A percentile compares a stretch with the other conserved stretches of the same genome.
phyloP scores from a whole-genome alignment of 768 basidiomycete genomes.

The Tricholomella constricta region DNA sequence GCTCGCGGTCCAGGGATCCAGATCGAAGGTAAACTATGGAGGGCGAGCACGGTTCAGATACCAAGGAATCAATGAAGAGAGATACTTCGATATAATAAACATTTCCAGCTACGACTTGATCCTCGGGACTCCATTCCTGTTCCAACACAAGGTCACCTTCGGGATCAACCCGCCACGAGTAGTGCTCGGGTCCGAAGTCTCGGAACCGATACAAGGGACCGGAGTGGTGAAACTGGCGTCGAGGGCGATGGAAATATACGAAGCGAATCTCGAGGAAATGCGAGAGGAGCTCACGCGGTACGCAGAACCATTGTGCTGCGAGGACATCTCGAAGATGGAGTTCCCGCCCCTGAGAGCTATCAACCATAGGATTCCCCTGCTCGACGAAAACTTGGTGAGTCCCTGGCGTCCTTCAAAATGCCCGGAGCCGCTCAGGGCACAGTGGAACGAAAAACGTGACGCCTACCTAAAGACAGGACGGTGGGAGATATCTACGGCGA shows the following conservation, averaged over 20 bases:
- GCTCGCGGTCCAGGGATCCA: conserved; percentile 41
- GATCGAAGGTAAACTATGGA: conserved; percentile 33
- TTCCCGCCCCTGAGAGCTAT: conserved; percentile 30
- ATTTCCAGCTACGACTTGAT: conserved; percentile 2
- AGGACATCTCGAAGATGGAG: neutral
- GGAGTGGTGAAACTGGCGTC: neutral
- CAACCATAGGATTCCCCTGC: conserved; percentile 38
- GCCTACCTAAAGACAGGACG: conserved; percentile 7
- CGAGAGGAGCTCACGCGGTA: neutral
- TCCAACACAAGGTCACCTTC: conserved; percentile 3
- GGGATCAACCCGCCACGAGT: neutral
- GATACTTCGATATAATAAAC: too few relatives aligned
- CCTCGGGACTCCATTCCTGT: neutral
- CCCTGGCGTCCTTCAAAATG: conserved; percentile 14
- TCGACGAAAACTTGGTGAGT: conserved; percentile 28
- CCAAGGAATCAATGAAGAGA: conserved; percentile 28
- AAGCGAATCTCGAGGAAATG: neutral
- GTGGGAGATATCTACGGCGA: too few relatives aligned
- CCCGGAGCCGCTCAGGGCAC: conserved; percentile 6
- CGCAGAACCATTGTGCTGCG: neutral
- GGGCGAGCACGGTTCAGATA: conserved; percentile 28
- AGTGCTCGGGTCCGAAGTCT: neutral
- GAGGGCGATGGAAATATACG: neutral
- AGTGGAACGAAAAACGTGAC: conserved; percentile 12
- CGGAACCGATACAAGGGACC: neutral